These are phyloP conservation scores for Mycena rebaudengoi DNA, from an alignment of 768 basidiomycete species.

Conservation along the genomic window DNA sequence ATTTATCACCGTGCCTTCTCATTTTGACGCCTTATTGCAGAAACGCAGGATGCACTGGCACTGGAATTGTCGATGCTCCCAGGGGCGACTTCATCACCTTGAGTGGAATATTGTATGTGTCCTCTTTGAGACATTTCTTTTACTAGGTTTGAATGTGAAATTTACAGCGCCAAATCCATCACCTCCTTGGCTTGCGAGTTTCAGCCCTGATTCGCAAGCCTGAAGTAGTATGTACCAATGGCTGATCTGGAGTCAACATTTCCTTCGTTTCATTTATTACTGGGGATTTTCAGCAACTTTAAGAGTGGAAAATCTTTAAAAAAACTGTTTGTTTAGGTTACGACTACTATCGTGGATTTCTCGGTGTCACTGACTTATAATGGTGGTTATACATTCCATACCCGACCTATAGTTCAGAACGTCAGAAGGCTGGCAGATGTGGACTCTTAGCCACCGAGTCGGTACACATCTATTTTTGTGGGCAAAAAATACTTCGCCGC, in stretches of 20 bases:
- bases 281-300: neutral
- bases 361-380: neutral
- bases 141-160: neutral
- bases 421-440: too few relatives aligned
- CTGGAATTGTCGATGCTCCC: constrained; percentile 6
- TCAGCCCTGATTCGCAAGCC: constrained; percentile 3
- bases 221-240: neutral
- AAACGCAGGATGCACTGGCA: constrained; percentile 16
- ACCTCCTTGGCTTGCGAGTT: constrained; percentile 11
- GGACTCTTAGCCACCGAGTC: too few relatives aligned
- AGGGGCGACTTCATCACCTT: constrained; percentile 11
- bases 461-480: too few relatives aligned
- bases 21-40: constrained; percentile 8
- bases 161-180: neutral
- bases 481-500: too few relatives aligned
- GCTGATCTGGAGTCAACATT: neutral
- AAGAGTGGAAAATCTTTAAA: neutral
- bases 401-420: too few relatives aligned
- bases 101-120: constrained; percentile 19
- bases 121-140: neutral
- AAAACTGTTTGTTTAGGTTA: constrained; percentile 2
- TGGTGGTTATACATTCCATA: neutral
- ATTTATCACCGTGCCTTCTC: neutral
- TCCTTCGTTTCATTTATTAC: neutral
- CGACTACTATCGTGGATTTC: neutral